These are phyloP conservation scores for Ammopiptanthus mongolicus DNA, from an alignment of 306 rosid species.

Conservation along the genomic window DNA sequence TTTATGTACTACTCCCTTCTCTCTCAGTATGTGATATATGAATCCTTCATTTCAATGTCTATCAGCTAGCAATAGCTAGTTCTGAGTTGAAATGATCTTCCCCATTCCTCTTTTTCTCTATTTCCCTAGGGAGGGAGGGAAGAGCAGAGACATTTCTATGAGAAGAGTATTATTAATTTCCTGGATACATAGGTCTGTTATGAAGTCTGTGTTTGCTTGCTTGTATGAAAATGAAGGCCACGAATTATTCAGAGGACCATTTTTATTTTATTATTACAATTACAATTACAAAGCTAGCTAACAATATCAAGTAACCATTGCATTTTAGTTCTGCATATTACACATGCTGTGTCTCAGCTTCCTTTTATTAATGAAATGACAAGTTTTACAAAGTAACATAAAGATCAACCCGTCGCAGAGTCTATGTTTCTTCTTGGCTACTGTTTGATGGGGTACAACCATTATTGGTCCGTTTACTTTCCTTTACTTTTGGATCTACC, in stretches of 20 bases:
- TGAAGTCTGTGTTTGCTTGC: conserved; percentile 14
- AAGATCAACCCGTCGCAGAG: neutral
- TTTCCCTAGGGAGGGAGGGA: neutral
- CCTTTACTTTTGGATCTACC: conserved; percentile 41
- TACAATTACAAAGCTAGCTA: neutral
- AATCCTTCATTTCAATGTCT: neutral
- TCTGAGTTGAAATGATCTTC: neutral
- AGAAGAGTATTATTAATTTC: neutral
- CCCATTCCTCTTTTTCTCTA: neutral
- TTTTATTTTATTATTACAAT: neutral
- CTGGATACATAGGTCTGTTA: conserved; percentile 3
- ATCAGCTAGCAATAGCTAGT: neutral
- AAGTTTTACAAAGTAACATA: conserved; percentile 19
- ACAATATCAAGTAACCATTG: conserved; percentile 4
- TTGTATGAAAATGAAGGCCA: conserved; percentile 2
- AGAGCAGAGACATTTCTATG: neutral
- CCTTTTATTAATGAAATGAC: conserved; percentile 22
- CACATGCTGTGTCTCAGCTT: conserved; percentile 36
- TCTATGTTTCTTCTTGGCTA: conserved; percentile 14
- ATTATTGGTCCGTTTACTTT: conserved; percentile 21
- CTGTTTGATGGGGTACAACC: conserved; percentile 25
- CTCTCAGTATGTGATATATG: neutral
- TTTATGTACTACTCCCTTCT: neutral
- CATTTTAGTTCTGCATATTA: conserved; percentile 6
- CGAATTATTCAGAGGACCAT: neutral